Evolutionary conservation across 768 basidiomycete genomes (phyloP).

Genomic region (Polyporus arcularius): DNA sequence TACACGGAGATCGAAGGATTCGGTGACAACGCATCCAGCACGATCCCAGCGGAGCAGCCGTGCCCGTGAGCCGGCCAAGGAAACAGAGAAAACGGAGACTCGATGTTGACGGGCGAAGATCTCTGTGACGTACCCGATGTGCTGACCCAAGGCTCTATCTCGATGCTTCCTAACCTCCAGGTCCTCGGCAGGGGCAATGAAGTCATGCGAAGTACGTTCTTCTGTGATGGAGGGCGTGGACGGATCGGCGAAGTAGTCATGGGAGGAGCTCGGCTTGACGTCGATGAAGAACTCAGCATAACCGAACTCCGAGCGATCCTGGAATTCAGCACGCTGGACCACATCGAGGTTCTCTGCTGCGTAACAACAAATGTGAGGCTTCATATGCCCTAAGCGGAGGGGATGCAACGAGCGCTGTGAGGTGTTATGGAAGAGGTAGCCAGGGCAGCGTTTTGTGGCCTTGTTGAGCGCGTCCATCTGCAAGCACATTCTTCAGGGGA

Average conservation of each 20-base stretch:
- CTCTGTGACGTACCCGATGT: neutral
- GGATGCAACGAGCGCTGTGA: neutral
- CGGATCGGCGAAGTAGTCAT: conserved; percentile 15
- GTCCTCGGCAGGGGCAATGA: neutral
- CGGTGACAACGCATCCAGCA: conserved; percentile 32
- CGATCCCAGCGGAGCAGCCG: conserved; percentile 37
- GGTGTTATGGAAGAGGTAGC: conserved; percentile 3
- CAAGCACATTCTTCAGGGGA: no score
- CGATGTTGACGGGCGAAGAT: conserved; percentile 30
- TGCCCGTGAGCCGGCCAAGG: conserved; percentile 26
- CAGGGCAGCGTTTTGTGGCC: conserved; percentile 1
- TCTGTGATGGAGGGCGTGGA: neutral
- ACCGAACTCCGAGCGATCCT: neutral
- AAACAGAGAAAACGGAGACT: conserved; percentile 29
- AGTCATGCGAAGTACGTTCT: neutral
- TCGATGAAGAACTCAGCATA: conserved; percentile 17
- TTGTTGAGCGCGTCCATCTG: neutral
- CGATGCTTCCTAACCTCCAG: neutral
- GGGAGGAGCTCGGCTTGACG: neutral
- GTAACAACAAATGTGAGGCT: conserved; percentile 14
- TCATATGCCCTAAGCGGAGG: neutral
- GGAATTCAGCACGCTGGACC: neutral
- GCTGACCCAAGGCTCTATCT: neutral
- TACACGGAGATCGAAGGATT: conserved; percentile 26
- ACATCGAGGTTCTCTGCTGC: neutral